These are phyloP conservation scores for Stygiomarasmius scandens DNA, from an alignment of 1,284 basidiomycete genomes.

Conservation along the genomic window DNA sequence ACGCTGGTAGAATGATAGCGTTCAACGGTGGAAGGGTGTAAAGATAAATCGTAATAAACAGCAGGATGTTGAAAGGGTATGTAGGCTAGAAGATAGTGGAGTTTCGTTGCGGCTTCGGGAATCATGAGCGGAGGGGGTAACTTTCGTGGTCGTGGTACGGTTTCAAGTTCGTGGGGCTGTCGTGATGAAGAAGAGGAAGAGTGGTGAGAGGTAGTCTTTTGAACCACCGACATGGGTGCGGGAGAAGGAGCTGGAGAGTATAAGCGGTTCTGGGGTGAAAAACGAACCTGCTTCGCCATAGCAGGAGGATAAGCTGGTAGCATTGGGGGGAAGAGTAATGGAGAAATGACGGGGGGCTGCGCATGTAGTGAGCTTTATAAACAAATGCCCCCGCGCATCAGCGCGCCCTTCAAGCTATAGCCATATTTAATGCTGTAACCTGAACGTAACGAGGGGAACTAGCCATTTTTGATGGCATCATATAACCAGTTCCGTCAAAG, in stretches of 20 bases:
- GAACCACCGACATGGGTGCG: constrained; percentile 41
- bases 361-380: not conserved
- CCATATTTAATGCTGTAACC: not conserved
- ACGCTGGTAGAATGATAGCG: constrained; percentile 20
- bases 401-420: not conserved
- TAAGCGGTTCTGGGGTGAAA: constrained; percentile 44
- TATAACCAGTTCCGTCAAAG: not conserved
- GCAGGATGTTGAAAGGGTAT: constrained; percentile 37
- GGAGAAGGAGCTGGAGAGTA: constrained; percentile 40
- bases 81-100: constrained; percentile 47
- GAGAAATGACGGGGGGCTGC: not conserved
- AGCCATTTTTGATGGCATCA: not conserved
- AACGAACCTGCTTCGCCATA: constrained; percentile 48
- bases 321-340: not conserved
- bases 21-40: constrained; percentile 29
- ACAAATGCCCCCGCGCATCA: not conserved
- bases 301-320: not conserved
- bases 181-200: constrained; percentile 4
- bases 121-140: constrained; percentile 6
- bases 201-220: constrained; percentile 34
- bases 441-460: not conserved
- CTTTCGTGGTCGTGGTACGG: constrained; percentile 6
- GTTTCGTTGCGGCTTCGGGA: constrained; percentile 31
- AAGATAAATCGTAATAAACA: constrained; percentile 38
- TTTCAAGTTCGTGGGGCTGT: not conserved